phyloP scores from a whole-genome alignment of 768 basidiomycete genomes.

The Psilocybe sp. region DNA sequence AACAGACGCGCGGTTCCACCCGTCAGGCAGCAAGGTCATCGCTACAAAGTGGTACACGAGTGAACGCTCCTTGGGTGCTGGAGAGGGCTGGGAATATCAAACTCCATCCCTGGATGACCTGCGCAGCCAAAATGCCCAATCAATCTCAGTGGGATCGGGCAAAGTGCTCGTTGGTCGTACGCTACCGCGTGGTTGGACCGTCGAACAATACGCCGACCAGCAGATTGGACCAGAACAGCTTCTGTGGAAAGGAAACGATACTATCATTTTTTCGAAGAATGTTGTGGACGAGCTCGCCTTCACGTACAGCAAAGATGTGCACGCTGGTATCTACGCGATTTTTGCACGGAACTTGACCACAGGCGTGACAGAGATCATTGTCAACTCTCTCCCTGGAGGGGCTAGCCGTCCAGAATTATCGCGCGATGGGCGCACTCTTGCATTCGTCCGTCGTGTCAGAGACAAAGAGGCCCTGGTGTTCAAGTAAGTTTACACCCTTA shows the following conservation, averaged over 20 bases:
- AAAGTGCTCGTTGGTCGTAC: constrained; percentile 51
- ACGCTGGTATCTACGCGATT: constrained; percentile 69
- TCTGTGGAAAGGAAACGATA: constrained; percentile 57
- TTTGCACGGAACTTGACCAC: constrained; percentile 65
- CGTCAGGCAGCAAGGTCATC: constrained; percentile 56
- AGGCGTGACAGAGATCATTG: constrained; percentile 47
- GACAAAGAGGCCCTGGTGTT: constrained; percentile 73
- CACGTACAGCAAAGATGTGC: constrained; percentile 70
- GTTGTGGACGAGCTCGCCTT: constrained; percentile 49
- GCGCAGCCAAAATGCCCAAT: constrained; percentile 10
- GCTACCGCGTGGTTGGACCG: constrained; percentile 60
- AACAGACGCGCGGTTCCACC: constrained; percentile 69
- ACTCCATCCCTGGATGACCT: constrained; percentile 43
- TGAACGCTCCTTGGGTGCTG: constrained; percentile 60
- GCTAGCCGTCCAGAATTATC: constrained; percentile 72
- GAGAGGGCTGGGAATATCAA: constrained; percentile 70
- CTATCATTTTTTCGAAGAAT: constrained; percentile 67
- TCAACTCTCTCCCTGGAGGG: constrained; percentile 61
- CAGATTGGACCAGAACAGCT: constrained; percentile 76
- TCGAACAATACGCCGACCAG: constrained; percentile 58
- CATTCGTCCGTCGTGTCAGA: constrained; percentile 70
- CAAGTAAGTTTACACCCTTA: constrained; percentile 41
- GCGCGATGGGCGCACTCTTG: constrained; percentile 63
- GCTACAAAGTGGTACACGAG: constrained; percentile 83
- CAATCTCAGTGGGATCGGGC: constrained; percentile 44